These are phyloP conservation scores for Truncatella angustata DNA, from an alignment of 2,329 filamentous ascomycete species.

Conservation along the genomic window DNA sequence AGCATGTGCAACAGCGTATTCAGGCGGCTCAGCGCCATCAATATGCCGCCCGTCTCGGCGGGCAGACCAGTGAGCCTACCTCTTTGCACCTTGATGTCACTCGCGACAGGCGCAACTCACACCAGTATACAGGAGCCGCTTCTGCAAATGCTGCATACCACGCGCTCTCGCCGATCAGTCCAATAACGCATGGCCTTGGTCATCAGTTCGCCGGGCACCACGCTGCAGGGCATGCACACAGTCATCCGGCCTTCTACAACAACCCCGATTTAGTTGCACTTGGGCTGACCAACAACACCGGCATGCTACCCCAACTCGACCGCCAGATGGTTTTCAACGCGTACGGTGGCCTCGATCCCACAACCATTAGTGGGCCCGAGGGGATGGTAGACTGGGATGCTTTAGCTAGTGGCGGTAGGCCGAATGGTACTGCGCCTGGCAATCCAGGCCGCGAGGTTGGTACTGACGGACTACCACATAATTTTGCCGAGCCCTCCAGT, in stretches of 20 bases:
- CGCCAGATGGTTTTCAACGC: conserved; percentile 74
- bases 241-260: conserved; percentile 41
- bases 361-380: conserved; percentile 33
- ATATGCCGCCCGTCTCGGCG: conserved; percentile 36
- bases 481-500: conserved; percentile 49
- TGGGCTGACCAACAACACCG: conserved; percentile 46
- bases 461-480: conserved; percentile 22
- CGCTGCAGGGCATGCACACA: neutral
- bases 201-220: conserved; percentile 21
- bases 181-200: conserved; percentile 38
- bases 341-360: conserved; percentile 55
- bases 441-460: conserved; percentile 22
- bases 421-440: conserved; percentile 24
- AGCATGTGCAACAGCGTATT: conserved; percentile 34
- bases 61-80: conserved; percentile 38
- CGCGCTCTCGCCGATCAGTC: conserved; percentile 51
- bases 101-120: conserved; percentile 21
- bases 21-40: conserved; percentile 31
- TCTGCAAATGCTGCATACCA: conserved; percentile 35
- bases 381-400: conserved; percentile 46
- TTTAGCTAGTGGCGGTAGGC: conserved; percentile 32
- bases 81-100: conserved; percentile 34
- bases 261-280: conserved; percentile 53
- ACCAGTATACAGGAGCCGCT: conserved; percentile 32
- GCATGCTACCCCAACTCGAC: conserved; percentile 67